Conservation (phyloP, 1,284 basidiomycete genomes). For the Clitocybe nebularis region DNA sequence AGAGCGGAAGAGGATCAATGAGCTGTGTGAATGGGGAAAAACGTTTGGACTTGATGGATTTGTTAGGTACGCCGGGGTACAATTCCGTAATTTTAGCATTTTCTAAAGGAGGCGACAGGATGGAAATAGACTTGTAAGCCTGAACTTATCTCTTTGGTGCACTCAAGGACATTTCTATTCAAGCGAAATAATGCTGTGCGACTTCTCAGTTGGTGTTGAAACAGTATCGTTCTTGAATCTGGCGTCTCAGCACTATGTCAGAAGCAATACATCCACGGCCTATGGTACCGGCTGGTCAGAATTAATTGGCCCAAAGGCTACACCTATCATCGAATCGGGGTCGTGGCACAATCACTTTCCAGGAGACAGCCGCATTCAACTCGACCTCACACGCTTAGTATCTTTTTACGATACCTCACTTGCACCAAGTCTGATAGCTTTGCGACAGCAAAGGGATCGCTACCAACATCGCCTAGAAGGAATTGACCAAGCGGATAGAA, state of each 20-base stretch:
- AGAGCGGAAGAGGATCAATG: conserved; percentile 27
- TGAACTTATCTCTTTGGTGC: no score
- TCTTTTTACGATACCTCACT: conserved; percentile 41
- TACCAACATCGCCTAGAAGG: neutral
- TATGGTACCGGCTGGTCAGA: no score
- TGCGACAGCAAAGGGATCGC: conserved; percentile 14
- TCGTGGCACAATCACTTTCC: conserved; percentile 39
- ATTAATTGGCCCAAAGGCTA: neutral
- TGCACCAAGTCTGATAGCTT: conserved; percentile 30
- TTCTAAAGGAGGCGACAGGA: conserved; percentile 42
- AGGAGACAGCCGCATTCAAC: conserved; percentile 38
- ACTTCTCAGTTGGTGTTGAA: conserved; percentile 37
- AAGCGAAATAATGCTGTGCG: conserved; percentile 45
- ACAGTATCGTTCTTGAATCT: conserved; percentile 29
- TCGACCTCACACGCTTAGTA: conserved; percentile 37
- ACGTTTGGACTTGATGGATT: conserved; percentile 9
- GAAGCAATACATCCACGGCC: no score
- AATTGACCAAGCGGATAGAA: neutral
- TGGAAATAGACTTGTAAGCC: conserved; percentile 47
- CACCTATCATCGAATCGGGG: conserved; percentile 27
- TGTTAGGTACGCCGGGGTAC: neutral
- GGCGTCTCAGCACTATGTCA: conserved; percentile 10
- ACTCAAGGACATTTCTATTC: neutral
- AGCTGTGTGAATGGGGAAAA: conserved; percentile 5
- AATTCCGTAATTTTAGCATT: no score